phyloP scores from a whole-genome alignment of 2,329 filamentous ascomycete species.

The Colletotrichum melonis region DNA sequence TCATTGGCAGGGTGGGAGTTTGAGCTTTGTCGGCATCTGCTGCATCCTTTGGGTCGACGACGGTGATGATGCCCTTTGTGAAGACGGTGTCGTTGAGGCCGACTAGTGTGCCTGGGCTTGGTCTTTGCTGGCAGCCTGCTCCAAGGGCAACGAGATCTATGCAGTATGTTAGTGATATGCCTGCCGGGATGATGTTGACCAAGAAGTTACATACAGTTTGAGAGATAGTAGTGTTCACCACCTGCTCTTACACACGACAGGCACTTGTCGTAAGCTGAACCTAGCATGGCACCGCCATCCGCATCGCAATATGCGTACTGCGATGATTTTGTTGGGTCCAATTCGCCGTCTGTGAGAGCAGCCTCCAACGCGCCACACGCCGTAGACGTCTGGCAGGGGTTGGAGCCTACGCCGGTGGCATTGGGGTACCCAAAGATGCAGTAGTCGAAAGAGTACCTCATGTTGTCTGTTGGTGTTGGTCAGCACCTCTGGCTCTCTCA shows the following conservation, averaged over 20 bases:
- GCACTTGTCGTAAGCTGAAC: slow-evolving; percentile 52
- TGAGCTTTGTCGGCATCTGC: slow-evolving; percentile 28
- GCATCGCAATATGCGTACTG: slow-evolving; percentile 60
- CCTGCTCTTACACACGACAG: slow-evolving; percentile 57
- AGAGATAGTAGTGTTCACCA: slow-evolving; percentile 54
- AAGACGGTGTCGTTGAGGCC: slow-evolving; percentile 60
- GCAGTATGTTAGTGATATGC: slow-evolving; percentile 16
- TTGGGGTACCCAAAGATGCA: slow-evolving; percentile 66
- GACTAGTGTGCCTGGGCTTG: slow-evolving; percentile 48
- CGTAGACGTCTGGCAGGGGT: slow-evolving; percentile 61
- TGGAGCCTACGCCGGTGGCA: slow-evolving; percentile 54
- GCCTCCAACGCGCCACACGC: slow-evolving; percentile 60
- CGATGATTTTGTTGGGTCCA: slow-evolving; percentile 44
- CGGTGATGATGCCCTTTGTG: slow-evolving; percentile 44
- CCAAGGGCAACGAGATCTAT: slow-evolving; percentile 62
- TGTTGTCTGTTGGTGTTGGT: slow-evolving; percentile 57
- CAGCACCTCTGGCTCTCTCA: neutral
- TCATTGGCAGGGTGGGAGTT: slow-evolving; percentile 45
- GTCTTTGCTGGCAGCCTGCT: slow-evolving; percentile 62
- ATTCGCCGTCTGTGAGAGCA: slow-evolving; percentile 53
- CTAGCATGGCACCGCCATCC: slow-evolving; percentile 49
- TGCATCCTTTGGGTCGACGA: slow-evolving; percentile 46
- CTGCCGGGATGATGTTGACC: neutral
- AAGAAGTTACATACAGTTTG: slow-evolving; percentile 57
- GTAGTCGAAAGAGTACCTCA: slow-evolving; percentile 62